phyloP scores from a whole-genome alignment of 768 basidiomycete species.

The Tulasnella sp. region DNA sequence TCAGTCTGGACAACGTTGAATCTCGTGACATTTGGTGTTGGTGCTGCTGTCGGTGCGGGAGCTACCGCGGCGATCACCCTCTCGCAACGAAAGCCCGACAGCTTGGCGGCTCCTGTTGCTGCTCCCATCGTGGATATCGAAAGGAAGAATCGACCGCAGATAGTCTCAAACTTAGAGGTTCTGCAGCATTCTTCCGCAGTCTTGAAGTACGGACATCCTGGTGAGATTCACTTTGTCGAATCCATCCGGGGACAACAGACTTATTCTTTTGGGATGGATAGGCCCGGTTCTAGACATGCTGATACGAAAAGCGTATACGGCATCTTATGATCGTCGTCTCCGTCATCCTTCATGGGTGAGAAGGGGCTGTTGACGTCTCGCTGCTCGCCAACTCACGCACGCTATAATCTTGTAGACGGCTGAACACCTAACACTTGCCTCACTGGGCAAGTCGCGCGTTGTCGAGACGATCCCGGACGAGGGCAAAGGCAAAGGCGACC shows the following conservation, averaged over 20 bases:
- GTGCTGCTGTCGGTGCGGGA: slow-evolving; percentile 71
- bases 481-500: slow-evolving; percentile 37
- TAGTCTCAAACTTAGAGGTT: not conserved
- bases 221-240: slow-evolving; percentile 34
- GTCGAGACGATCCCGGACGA: slow-evolving; percentile 27
- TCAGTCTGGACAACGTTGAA: slow-evolving; percentile 42
- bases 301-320: slow-evolving; percentile 71
- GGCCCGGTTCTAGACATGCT: slow-evolving; percentile 78
- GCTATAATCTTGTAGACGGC: slow-evolving; percentile 53
- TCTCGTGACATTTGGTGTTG: slow-evolving; percentile 70
- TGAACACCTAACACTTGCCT: slow-evolving; percentile 79
- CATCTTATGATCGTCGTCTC: slow-evolving; percentile 81
- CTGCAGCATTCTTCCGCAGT: slow-evolving; percentile 24
- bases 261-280: slow-evolving; percentile 25
- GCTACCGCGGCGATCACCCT: slow-evolving; percentile 27
- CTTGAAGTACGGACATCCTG: slow-evolving; percentile 74
- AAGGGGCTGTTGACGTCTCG: not conserved
- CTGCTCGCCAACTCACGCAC: not conserved
- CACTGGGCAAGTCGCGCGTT: slow-evolving; percentile 44
- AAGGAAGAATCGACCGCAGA: slow-evolving; percentile 5
- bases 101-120: not conserved
- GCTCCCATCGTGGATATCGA: slow-evolving; percentile 35
- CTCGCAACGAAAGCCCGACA: not conserved
- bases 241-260: not conserved
- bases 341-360: slow-evolving; percentile 90